A percentile compares a stretch with the other conserved stretches of the same genome.
phyloP scores from a whole-genome alignment of 768 basidiomycete genomes.

The Boletus barrowsii region DNA sequence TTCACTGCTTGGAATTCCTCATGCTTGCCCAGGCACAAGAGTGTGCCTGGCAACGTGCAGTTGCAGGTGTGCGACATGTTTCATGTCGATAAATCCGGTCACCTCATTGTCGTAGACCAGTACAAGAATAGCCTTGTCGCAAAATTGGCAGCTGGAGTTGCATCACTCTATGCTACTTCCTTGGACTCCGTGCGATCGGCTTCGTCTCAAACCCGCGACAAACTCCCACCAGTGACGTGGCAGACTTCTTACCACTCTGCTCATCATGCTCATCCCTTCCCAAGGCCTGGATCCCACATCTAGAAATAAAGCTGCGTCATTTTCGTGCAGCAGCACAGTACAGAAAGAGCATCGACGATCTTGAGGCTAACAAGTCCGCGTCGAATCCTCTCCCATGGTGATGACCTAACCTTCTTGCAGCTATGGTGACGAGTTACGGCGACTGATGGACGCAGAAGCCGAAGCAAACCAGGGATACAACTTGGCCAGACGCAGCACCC shows the following conservation, averaged over 20 bases:
- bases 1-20: slow-evolving; percentile 65
- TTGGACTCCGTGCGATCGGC: slow-evolving; percentile 43
- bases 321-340: slow-evolving; percentile 89
- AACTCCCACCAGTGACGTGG: slow-evolving; percentile 53
- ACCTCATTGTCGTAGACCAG: slow-evolving; percentile 39
- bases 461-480: slow-evolving; percentile 72
- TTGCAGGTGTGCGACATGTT: slow-evolving; percentile 52
- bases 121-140: slow-evolving; percentile 83
- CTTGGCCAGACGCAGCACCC: slow-evolving; percentile 57
- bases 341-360: slow-evolving; percentile 84
- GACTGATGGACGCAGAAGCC: slow-evolving; percentile 64
- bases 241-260: background rate
- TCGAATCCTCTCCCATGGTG: background rate
- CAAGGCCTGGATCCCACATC: slow-evolving; percentile 73
- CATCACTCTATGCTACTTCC: slow-evolving; percentile 62
- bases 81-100: background rate
- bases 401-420: slow-evolving; percentile 37
- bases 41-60: slow-evolving; percentile 93
- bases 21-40: slow-evolving; percentile 96
- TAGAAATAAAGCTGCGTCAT: slow-evolving; percentile 80
- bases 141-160: slow-evolving; percentile 74
- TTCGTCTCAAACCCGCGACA: slow-evolving; percentile 40
- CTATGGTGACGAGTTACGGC: slow-evolving; percentile 85
- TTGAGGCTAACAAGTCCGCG: slow-evolving; percentile 66
- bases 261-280: slow-evolving; percentile 11